These are phyloP conservation scores for Phaeomoniella chlamydospora DNA, from an alignment of 2,329 filamentous ascomycete genomes.

Conservation along the genomic window DNA sequence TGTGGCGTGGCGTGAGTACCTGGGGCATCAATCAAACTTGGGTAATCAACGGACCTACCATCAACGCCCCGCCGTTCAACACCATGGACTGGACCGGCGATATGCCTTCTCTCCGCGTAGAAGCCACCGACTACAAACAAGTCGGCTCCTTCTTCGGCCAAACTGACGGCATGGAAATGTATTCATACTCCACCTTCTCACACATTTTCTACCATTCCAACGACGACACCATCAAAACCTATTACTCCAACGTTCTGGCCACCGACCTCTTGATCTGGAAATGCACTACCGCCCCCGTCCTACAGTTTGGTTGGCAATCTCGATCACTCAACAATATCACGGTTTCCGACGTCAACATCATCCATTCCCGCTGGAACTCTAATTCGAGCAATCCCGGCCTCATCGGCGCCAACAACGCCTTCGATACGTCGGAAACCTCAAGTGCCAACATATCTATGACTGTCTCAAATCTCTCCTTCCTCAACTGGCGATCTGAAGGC, in stretches of 20 bases:
- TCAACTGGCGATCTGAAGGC: slow-evolving; percentile 1
- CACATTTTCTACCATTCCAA: slow-evolving; percentile 22
- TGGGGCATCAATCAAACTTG: slow-evolving; percentile 11
- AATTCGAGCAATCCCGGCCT: neutral
- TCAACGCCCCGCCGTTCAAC: slow-evolving; percentile 21
- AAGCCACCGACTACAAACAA: slow-evolving; percentile 4
- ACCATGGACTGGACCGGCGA: slow-evolving; percentile 16
- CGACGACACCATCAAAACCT: slow-evolving; percentile 22
- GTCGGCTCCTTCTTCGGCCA: slow-evolving; percentile 23
- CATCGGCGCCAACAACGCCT: neutral
- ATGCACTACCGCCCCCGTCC: slow-evolving; percentile 23
- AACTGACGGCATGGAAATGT: slow-evolving; percentile 22
- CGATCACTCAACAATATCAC: slow-evolving; percentile 10
- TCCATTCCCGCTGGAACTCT: slow-evolving; percentile 1
- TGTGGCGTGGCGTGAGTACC: slow-evolving; percentile 12
- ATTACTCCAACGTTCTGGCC: slow-evolving; percentile 18
- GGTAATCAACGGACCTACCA: slow-evolving; percentile 15
- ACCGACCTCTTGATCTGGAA: slow-evolving; percentile 21
- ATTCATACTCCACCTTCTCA: slow-evolving; percentile 14
- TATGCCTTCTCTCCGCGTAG: neutral
- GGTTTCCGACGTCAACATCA: slow-evolving; percentile 1
- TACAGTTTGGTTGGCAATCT: slow-evolving; percentile 21
- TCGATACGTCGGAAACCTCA: neutral
- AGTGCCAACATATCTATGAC: neutral
- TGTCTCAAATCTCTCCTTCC: neutral